Evolutionary conservation across 257 asterid genomes (phyloP), one percentile per base, ranked within the genome.

Genomic region (Rauvolfia tetraphylla): DNA sequence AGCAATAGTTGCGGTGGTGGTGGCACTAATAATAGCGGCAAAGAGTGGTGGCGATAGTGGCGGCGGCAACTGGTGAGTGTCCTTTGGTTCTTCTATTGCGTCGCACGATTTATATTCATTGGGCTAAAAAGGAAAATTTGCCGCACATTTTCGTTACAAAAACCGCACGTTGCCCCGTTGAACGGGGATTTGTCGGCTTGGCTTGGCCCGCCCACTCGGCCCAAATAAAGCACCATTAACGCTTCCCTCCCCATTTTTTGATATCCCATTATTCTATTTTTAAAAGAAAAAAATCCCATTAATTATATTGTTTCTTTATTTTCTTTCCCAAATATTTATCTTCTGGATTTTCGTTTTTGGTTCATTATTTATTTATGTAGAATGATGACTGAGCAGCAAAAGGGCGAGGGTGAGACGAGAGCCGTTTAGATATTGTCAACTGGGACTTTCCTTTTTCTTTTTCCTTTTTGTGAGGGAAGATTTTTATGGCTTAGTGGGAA

Each of bases 151-250:
- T 54, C 75, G 73, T 57, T 29, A 79, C 83, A 73, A 61, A 58
- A 68, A 18, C 68, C 77, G 75, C 85, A 72, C 73, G 83, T 77
- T 77, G 70, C 67, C 85, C 84, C 76, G 36, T 78, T 78, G 67
- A 72, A 80, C 74, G 76, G 82, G 79, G 79, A 80, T 81, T 73
- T 80, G 87, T 79, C 84, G 76, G 63, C 75, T 62, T 29, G 38
- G 4, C 51, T 73, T 63, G 34, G 73, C 74, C 83, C 75, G 38
- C 75, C 74, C 79, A 46, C 63, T 82, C 78, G 57, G 74, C 51
- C 82, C 76, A 61, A 62, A 20, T 22, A 67, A 75, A 58, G 27
- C 53, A 39, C 71, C 58, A 8, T 36, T 44, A 12, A 36, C 66
- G 4, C 57, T 17, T 27, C 68, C 33, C 54, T 76, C 53, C 75